These are phyloP conservation scores for Alternaria ventricosa DNA, from an alignment of 2,329 filamentous ascomycete species.

Conservation along the genomic window DNA sequence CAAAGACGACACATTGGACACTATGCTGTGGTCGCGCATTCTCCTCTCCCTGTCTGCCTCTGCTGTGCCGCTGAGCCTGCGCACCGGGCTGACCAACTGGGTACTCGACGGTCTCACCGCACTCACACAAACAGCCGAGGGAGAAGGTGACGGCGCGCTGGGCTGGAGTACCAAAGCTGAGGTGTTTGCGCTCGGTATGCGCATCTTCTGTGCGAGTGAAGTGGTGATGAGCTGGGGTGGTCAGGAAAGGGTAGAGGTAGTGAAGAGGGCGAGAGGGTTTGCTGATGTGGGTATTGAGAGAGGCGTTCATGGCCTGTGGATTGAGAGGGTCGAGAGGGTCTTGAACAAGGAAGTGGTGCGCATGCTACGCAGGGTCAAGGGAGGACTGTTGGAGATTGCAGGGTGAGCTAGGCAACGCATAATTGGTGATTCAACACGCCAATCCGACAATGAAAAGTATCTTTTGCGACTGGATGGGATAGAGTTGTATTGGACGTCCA, in stretches of 20 bases:
- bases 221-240: constrained; percentile 42
- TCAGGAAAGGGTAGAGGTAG: constrained; percentile 28
- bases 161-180: constrained; percentile 75
- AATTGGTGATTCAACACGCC: background rate
- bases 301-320: constrained; percentile 47
- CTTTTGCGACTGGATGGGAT: background rate
- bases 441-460: background rate
- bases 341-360: constrained; percentile 29
- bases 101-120: constrained; percentile 56
- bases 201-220: constrained; percentile 52
- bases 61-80: constrained; percentile 16
- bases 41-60: constrained; percentile 47
- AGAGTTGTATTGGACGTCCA: background rate
- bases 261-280: constrained; percentile 35
- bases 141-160: constrained; percentile 67
- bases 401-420: background rate
- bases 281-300: constrained; percentile 22
- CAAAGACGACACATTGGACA: constrained; percentile 79
- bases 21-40: constrained; percentile 68
- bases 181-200: constrained; percentile 67
- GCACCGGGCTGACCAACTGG: constrained; percentile 53
- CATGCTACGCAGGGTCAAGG: constrained; percentile 11
- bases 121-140: constrained; percentile 47
- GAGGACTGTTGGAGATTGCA: background rate
- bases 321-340: constrained; percentile 44